Evolutionary conservation across 768 basidiomycete genomes (phyloP), one percentile per base, ranked within the genome.

Genomic region (Boletellus ananiceps): DNA sequence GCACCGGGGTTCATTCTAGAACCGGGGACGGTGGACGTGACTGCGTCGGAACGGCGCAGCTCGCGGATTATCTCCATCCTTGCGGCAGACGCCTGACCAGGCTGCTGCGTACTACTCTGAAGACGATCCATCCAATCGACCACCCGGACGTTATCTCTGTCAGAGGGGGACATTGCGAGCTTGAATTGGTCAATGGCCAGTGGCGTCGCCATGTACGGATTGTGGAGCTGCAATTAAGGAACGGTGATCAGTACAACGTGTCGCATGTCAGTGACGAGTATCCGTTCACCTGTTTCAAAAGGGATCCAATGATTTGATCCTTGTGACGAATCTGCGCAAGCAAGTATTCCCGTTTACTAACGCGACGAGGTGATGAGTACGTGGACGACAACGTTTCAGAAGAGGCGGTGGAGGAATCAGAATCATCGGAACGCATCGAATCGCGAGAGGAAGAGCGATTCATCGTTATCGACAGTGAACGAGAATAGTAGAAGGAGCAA

Each of bases 251-350:
- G 42, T 8, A 31, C 19, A 27, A 47, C 36, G 35, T 4, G 4
- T 25, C 18, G 4, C 8, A 39, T 0, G 15, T 29, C 4, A 1
- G 40, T 4, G 14, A 32, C 4, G 33, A 38, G 2, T 16, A 6
- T 35, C 4, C 1, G 64, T 74, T 13, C 31, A 83, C 88, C 74
- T 91, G 88, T 63, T 90, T 90, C 56, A 93, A 76, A 13, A 92
- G 79, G 13, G 83, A 86, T 54, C 90, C 86, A 57, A 93, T 92
- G 57, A 92, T 85, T 16, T 81, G 74, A 70, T 93, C 89, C 71
- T 93, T 93, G 70, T 93, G 89, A 46, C 84, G 79, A 55, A 93
- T 84, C 63, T 92, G 87, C 5, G 88, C 86, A 21, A 92, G 78
- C 15, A 93, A 74, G 62, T 90, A 90, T 60, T 92, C 90, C 50